These are phyloP conservation scores for Grosmannia penicillata DNA, from an alignment of 2,329 filamentous ascomycete species.

Conservation along the genomic window DNA sequence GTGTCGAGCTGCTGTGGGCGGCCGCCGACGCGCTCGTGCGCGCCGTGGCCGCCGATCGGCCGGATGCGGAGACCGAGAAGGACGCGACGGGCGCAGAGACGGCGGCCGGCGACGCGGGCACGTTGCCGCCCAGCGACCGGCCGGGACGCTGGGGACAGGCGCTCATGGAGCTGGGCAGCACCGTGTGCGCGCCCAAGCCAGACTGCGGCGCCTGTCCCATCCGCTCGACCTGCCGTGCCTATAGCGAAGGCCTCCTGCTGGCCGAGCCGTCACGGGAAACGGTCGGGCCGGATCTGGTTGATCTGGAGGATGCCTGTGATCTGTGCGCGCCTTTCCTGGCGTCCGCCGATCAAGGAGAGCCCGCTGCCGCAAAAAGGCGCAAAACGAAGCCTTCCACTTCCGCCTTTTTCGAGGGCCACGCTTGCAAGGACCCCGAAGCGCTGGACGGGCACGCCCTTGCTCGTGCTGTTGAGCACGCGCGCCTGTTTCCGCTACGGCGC, in stretches of 20 bases:
- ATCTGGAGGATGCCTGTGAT: slow-evolving; percentile 36
- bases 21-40: slow-evolving; percentile 41
- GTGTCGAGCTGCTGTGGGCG: slow-evolving; percentile 41
- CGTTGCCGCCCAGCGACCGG: slow-evolving; percentile 23
- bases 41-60: slow-evolving; percentile 32
- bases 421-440: neutral
- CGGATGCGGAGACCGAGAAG: slow-evolving; percentile 18
- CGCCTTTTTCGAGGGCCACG: slow-evolving; percentile 20
- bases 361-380: neutral
- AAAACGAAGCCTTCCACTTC: slow-evolving; percentile 12
- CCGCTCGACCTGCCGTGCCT: slow-evolving; percentile 33
- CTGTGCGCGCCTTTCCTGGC: slow-evolving; percentile 33
- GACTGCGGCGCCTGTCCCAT: slow-evolving; percentile 38
- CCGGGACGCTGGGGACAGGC: slow-evolving; percentile 50
- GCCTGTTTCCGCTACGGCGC: slow-evolving; percentile 34
- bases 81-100: slow-evolving; percentile 7
- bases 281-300: slow-evolving; percentile 14
- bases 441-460: slow-evolving; percentile 10
- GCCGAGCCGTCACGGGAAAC: no score
- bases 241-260: slow-evolving; percentile 27
- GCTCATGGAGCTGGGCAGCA: slow-evolving; percentile 51
- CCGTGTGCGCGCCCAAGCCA: slow-evolving; percentile 44
- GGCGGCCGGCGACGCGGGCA: slow-evolving; percentile 7
- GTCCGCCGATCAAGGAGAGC: slow-evolving; percentile 11
- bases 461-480: slow-evolving; percentile 27